Percentiles rank a stretch among this genome's conserved stretches.
phyloP scores from a whole-genome alignment of 441 rosid genomes.

The Erysimum pusillum region DNA sequence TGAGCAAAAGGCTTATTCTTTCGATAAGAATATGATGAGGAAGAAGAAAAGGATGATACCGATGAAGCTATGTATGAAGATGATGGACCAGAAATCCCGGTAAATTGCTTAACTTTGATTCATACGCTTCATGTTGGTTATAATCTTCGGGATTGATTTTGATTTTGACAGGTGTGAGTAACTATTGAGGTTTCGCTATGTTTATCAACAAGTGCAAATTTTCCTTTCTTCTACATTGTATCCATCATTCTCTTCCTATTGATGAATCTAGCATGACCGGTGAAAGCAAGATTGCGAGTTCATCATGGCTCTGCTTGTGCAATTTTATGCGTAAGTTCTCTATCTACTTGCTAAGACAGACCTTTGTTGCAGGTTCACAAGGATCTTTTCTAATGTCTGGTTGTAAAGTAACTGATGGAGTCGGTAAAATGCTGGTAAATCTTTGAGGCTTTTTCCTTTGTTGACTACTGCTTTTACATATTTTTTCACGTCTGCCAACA shows the following conservation, averaged over 20 bases:
- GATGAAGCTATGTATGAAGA: no score
- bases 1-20: no score
- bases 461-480: not conserved
- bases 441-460: conserved; percentile 11
- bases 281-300: conserved; percentile 94
- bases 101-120: no score
- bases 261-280: conserved; percentile 99
- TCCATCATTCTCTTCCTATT: conserved; percentile 90
- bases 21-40: no score
- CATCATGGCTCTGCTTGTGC: conserved; percentile 34
- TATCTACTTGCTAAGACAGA: conserved; percentile 42
- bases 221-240: no score
- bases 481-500: no score
- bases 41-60: no score
- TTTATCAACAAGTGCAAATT: no score
- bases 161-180: no score
- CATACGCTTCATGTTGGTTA: conserved; percentile 1
- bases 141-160: no score
- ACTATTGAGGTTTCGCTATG: no score
- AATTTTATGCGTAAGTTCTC: conserved; percentile 16
- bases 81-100: no score
- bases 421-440: conserved; percentile 96
- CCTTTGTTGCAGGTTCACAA: conserved; percentile 75
- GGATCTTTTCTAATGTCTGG: conserved; percentile 98
- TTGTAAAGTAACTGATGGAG: conserved; percentile 99